A percentile compares a stretch with the other conserved stretches of the same genome.
Conservation (phyloP, 495 filamentous ascomycete genomes). For the Podospora comata region DNA sequence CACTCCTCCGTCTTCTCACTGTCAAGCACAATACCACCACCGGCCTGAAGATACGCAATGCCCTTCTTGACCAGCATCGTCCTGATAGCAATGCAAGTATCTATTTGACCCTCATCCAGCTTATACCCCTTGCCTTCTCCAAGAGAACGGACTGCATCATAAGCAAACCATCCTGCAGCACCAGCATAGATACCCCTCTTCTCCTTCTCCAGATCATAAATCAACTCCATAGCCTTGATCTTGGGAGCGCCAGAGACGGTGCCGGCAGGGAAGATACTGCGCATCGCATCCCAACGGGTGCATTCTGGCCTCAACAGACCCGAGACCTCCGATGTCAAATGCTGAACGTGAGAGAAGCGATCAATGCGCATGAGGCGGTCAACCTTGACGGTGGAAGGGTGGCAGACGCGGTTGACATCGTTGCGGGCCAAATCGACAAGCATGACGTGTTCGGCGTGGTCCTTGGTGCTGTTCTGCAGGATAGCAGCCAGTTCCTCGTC, state of each 20-base stretch:
- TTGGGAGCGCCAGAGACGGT: conserved; percentile 94
- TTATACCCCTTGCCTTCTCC: conserved; percentile 28
- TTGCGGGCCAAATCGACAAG: conserved; percentile 94
- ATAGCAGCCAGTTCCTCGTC: conserved; percentile 76
- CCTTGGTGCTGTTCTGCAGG: conserved; percentile 78
- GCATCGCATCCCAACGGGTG: conserved; percentile 93
- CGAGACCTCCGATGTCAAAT: conserved; percentile 91
- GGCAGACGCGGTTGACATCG: conserved; percentile 94
- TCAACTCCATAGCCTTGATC: conserved; percentile 93
- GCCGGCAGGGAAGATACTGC: conserved; percentile 92
- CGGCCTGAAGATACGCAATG: conserved; percentile 88
- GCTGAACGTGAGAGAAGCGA: conserved; percentile 94
- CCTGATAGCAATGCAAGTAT: conserved; percentile 92
- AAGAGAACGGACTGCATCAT: conserved; percentile 50
- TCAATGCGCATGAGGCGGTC: conserved; percentile 95
- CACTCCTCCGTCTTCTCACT: conserved; percentile 92
- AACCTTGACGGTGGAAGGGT: conserved; percentile 81
- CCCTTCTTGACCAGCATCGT: conserved; percentile 95
- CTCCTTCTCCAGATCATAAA: conserved; percentile 91
- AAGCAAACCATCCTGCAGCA: conserved; percentile 90
- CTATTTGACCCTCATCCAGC: conserved; percentile 76
- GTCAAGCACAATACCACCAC: conserved; percentile 97
- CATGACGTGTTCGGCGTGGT: conserved; percentile 98
- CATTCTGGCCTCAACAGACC: conserved; percentile 76
- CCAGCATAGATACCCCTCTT: conserved; percentile 94